Evolutionary conservation across 2,329 filamentous ascomycete genomes (phyloP), one percentile per base, ranked within the genome.

Genomic region (Pseudocercospora eumusae): DNA sequence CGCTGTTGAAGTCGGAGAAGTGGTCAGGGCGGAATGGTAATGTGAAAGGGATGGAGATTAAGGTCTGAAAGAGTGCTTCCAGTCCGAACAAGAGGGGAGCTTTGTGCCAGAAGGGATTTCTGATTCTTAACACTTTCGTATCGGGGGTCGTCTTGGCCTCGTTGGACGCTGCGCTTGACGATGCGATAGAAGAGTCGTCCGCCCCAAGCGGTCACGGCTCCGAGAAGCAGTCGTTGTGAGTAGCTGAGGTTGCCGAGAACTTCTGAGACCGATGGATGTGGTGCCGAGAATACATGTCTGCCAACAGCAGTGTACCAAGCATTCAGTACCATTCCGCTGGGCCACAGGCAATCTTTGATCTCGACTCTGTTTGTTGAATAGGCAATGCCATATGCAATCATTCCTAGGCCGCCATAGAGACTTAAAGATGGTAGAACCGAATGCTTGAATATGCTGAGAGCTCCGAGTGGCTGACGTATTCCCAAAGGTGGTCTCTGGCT

Each of bases 241-340:
- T 83, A 83, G 1, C 80, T 80, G 2, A 86, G 74, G 2, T 77
- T 77, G 18, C 73, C 67, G 68, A 82, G 79, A 15, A 83, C 82
- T 52, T 79, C 75, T 1, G 75, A 68, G 4, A 83, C 61, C 0
- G 82, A 79, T 20, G 83, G 71, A 1, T 80, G 28, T 79, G 76
- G 60, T 13, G 45, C 49, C 8, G 78, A 74, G 53, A 77, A 71
- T 10, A 84, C 75, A 4, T 80, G 80, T n/a, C 78, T 76, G 13
- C 84, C 83, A 45, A 87, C 73, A 21, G 84, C 83, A 59, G 79
- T 82, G 82, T 83, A 86, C 85, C 84, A 87, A 6, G 83, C 84
- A 69, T 85, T 86, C 60, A 78, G 72, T 9, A 86, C 80, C 67
- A 69, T 64, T 44, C 68, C 67, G 42, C 60, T 68, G 13, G 66